Evolutionary conservation across 2,329 filamentous ascomycete genomes (phyloP).

Genomic region (Talaromyces sp.): DNA sequence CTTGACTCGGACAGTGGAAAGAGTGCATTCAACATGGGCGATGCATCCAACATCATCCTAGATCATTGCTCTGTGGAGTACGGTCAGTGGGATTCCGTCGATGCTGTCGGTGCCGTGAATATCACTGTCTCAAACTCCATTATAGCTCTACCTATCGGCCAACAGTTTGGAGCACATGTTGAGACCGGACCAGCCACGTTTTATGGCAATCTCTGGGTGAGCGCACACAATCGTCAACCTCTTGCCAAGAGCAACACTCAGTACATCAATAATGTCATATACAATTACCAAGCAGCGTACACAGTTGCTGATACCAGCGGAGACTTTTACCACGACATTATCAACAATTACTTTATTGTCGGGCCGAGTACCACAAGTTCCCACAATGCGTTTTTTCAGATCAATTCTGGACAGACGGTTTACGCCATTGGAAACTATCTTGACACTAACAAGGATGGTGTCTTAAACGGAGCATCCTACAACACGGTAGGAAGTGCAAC

Average conservation of each 20-base stretch:
- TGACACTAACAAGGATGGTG: conserved; percentile 50
- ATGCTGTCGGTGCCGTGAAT: conserved; percentile 49
- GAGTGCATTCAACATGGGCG: conserved; percentile 53
- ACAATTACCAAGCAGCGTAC: conserved; percentile 57
- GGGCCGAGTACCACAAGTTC: conserved; percentile 46
- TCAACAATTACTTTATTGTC: conserved; percentile 57
- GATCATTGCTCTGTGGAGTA: conserved; percentile 54
- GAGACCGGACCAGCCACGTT: conserved; percentile 51
- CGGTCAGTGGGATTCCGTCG: conserved; percentile 56
- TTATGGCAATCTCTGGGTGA: conserved; percentile 56
- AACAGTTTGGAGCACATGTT: conserved; percentile 53
- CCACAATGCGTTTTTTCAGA: conserved; percentile 52
- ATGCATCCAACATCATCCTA: conserved; percentile 54
- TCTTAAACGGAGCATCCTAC: conserved; percentile 41
- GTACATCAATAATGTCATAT: conserved; percentile 51
- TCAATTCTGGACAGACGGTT: conserved; percentile 53
- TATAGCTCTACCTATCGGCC: conserved; percentile 39
- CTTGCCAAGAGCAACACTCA: conserved; percentile 58
- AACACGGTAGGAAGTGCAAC: conserved; percentile 4
- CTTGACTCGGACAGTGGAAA: conserved; percentile 43
- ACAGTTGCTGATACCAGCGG: conserved; percentile 52
- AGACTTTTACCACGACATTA: conserved; percentile 50
- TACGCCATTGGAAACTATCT: conserved; percentile 54
- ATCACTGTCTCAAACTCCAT: conserved; percentile 54
- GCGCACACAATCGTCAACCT: conserved; percentile 57